Evolutionary conservation across 1,284 basidiomycete species (phyloP).

Genomic region (Peniophora sp.): DNA sequence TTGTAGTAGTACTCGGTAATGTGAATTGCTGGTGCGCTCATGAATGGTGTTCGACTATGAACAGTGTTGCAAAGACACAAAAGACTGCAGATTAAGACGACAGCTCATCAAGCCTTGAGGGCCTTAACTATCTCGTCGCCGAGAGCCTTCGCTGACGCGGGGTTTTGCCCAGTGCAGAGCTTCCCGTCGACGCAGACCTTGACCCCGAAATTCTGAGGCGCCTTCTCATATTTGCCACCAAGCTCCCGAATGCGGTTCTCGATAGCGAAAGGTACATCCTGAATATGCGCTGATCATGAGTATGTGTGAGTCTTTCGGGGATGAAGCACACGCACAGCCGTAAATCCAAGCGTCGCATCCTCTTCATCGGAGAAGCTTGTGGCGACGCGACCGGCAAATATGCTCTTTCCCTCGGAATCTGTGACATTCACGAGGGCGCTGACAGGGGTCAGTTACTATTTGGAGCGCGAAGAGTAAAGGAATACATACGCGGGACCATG

Average conservation of each 20-base stretch:
- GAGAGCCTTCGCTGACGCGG: slow-evolving; percentile 40
- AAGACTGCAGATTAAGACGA: too few species aligned
- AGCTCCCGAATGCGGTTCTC: slow-evolving; percentile 47
- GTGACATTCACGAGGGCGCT: slow-evolving; percentile 38
- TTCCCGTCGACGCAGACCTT: slow-evolving; percentile 34
- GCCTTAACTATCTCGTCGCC: slow-evolving; percentile 31
- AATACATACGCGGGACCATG: slow-evolving; percentile 43
- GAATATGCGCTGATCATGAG: not conserved
- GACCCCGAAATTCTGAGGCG: slow-evolving; percentile 41
- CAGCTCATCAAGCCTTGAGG: not conserved
- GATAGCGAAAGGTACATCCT: slow-evolving; percentile 52
- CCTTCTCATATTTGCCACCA: slow-evolving; percentile 54
- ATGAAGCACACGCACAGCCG: slow-evolving; percentile 29
- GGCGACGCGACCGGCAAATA: slow-evolving; percentile 44
- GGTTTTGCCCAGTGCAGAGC: slow-evolving; percentile 56
- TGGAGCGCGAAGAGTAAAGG: not conserved
- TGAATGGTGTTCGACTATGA: too few species aligned
- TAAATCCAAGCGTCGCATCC: slow-evolving; percentile 28
- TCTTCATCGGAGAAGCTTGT: slow-evolving; percentile 65
- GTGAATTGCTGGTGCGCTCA: too few species aligned
- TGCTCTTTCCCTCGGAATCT: slow-evolving; percentile 40
- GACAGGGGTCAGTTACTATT: not conserved
- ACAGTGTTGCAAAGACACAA: too few species aligned
- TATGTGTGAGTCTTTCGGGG: slow-evolving; percentile 16
- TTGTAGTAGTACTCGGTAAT: too few species aligned